Base-by-base conservation (phyloP, 2,329 filamentous ascomycete species). In the Aspergillus sp. region DNA sequence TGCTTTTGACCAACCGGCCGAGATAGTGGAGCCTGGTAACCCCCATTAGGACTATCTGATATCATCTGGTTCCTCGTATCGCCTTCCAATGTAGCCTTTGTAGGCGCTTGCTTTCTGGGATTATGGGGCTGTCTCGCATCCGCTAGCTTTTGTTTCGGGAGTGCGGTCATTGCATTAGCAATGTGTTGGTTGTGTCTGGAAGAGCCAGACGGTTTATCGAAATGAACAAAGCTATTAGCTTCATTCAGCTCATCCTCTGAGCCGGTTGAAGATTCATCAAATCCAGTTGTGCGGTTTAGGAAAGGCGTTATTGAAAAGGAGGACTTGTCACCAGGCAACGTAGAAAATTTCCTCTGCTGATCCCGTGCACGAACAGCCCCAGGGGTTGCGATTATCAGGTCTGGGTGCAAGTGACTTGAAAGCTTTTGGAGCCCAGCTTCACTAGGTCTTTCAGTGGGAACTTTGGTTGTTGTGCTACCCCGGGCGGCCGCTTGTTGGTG, bases 291-390 rank as follows among this genome's bases (percentile, higher is more conserved):
- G 51, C 88, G 86, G 73, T 93, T 96, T 60, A 98, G 80, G 79
- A 96, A 97, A 0, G 93, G 93, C 0, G 93, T 98, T 62, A 97
- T 91, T 4, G 92, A 96, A 74, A 98, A 97, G 3, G 84, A 87
- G 0, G 93, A 97, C 74, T 96, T 97, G 69, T 96, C 91, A 30
- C 90, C 91, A 5, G 89, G 79, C 55, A 86, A 77, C 1, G 84
- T 82, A 39, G 84, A 82, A 19, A 86, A 83, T 27, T 79, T 73
- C 48, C 79, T 82, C 55, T 81, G 78, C 70, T 86, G 87, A 73
- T 87, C 89, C 20, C 77, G 74, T 47, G 71, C 63, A 39, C 71
- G 68, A 45, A 77, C 70, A 46, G 79, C 78, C 42, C 80, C 81
- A 17, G 81, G 81, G 0, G 82, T 83, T 45, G 79, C 79, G 63